A percentile compares a stretch with the other conserved stretches of the same genome.
Conservation (phyloP, 2,329 filamentous ascomycete genomes). For the Tolypocladium tropicale region DNA sequence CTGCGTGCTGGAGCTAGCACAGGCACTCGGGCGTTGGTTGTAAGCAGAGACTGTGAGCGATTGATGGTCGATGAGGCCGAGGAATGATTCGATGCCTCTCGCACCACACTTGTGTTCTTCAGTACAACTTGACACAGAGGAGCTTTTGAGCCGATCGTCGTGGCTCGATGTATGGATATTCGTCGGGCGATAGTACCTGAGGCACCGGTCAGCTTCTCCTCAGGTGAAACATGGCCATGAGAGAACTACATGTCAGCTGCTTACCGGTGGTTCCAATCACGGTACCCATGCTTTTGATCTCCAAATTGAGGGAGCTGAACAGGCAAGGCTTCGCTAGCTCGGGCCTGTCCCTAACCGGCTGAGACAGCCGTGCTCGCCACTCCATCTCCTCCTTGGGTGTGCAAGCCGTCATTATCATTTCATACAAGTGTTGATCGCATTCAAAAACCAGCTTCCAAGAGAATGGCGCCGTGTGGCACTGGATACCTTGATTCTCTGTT, state of each 20-base stretch:
- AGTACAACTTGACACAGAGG: slow-evolving; percentile 69
- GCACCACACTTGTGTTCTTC: slow-evolving; percentile 68
- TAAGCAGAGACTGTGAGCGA: slow-evolving; percentile 70
- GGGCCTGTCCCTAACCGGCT: slow-evolving; percentile 36
- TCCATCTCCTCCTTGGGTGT: slow-evolving; percentile 67
- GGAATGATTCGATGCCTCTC: slow-evolving; percentile 35
- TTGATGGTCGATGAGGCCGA: slow-evolving; percentile 47
- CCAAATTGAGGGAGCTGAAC: slow-evolving; percentile 55
- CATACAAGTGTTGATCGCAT: slow-evolving; percentile 64
- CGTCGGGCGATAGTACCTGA: slow-evolving; percentile 52
- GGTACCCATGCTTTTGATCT: slow-evolving; percentile 64
- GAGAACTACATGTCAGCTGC: slow-evolving; percentile 5
- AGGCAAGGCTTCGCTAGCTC: slow-evolving; percentile 35
- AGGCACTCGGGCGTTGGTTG: slow-evolving; percentile 53
- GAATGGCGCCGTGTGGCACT: slow-evolving; percentile 76
- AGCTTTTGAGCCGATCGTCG: slow-evolving; percentile 60
- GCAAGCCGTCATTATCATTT: slow-evolving; percentile 80
- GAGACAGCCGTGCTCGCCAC: slow-evolving; percentile 63
- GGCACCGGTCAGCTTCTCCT: neutral
- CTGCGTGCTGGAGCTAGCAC: slow-evolving; percentile 64
- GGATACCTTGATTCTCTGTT: slow-evolving; percentile 49
- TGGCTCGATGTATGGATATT: slow-evolving; percentile 70
- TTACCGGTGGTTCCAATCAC: slow-evolving; percentile 63
- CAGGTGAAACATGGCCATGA: too few species aligned
- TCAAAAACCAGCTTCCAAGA: slow-evolving; percentile 92